A percentile compares a stretch with the other conserved stretches of the same genome.
These are phyloP conservation scores for Niveomyces coronatus DNA, from an alignment of 2,329 filamentous ascomycete species.

Conservation along the genomic window DNA sequence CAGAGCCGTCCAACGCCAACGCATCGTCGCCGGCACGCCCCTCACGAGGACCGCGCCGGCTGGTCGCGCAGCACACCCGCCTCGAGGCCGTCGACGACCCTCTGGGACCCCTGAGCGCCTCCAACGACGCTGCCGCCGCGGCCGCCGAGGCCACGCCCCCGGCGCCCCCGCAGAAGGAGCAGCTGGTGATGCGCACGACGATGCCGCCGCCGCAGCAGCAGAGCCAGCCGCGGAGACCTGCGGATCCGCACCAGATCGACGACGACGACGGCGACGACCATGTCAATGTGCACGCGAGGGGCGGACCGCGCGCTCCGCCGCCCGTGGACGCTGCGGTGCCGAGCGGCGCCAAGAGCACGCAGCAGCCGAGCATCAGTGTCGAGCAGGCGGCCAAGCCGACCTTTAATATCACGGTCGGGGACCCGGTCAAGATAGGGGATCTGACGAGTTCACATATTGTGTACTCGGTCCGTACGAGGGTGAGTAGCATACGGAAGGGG, in stretches of 20 bases:
- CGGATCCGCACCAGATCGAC: conserved; percentile 56
- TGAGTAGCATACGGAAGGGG: conserved; percentile 26
- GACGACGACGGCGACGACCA: conserved; percentile 69
- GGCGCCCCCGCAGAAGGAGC: conserved; percentile 59
- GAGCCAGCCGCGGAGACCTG: conserved; percentile 33
- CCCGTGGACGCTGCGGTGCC: conserved; percentile 49
- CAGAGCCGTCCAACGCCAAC: conserved; percentile 19
- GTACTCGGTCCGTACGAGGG: conserved; percentile 89
- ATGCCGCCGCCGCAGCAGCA: conserved; percentile 34
- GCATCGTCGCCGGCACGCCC: conserved; percentile 27
- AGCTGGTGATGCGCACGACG: conserved; percentile 48
- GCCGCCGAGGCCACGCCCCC: conserved; percentile 45
- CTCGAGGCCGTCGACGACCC: conserved; percentile 71
- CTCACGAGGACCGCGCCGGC: conserved; percentile 44
- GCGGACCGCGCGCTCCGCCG: conserved; percentile 56
- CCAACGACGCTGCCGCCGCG: conserved; percentile 36
- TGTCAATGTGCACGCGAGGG: conserved; percentile 34
- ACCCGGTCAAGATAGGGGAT: conserved; percentile 96
- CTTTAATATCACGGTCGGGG: conserved; percentile 85
- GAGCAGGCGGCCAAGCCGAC: conserved; percentile 89
- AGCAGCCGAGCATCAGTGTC: conserved; percentile 71
- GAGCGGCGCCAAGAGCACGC: conserved; percentile 40
- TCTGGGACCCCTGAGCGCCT: conserved; percentile 64
- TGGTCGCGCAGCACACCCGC: conserved; percentile 66
- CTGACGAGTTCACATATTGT: conserved; percentile 95